A percentile compares a stretch with the other conserved stretches of the same genome.
These are phyloP conservation scores for Bruguiera hainesii DNA, from an alignment of 441 rosid species.

Conservation along the genomic window DNA sequence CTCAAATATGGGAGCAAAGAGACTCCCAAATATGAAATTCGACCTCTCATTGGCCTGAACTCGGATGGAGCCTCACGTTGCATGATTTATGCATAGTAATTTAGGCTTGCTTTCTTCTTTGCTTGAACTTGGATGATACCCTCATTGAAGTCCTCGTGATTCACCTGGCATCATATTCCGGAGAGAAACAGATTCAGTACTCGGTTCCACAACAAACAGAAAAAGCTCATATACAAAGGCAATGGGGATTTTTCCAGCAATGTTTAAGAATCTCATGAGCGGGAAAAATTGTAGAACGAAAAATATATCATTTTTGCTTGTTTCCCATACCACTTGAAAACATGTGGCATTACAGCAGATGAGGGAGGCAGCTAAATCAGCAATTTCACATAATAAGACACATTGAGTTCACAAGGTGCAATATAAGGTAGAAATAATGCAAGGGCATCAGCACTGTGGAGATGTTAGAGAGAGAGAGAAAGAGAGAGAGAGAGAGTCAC, in stretches of 20 bases:
- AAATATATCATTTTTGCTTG: not conserved
- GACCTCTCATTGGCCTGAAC: too few species aligned
- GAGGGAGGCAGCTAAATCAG: not conserved
- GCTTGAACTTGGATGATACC: constrained; percentile 98
- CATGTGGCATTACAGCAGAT: not conserved
- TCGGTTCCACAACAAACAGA: not conserved
- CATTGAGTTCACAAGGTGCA: too few species aligned
- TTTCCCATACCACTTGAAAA: not conserved
- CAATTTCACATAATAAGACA: not conserved
- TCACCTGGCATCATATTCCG: constrained; percentile 46
- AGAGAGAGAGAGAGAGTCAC: constrained; percentile 24
- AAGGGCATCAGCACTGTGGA: not conserved
- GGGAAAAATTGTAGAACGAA: not conserved
- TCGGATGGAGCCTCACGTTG: not conserved
- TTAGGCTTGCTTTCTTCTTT: constrained; percentile 93
- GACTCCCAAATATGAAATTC: too few species aligned
- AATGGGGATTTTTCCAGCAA: not conserved
- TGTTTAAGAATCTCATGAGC: not conserved
- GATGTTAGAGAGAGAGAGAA: constrained; percentile 3
- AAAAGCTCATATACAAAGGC: not conserved
- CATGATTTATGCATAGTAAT: constrained; percentile 63
- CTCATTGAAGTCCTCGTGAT: constrained; percentile 96
- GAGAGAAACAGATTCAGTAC: not conserved
- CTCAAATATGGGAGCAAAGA: too few species aligned
- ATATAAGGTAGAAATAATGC: not conserved